Evolutionary conservation across 163 green algal genomes (phyloP).

Genomic region (Volvox carteri): DNA sequence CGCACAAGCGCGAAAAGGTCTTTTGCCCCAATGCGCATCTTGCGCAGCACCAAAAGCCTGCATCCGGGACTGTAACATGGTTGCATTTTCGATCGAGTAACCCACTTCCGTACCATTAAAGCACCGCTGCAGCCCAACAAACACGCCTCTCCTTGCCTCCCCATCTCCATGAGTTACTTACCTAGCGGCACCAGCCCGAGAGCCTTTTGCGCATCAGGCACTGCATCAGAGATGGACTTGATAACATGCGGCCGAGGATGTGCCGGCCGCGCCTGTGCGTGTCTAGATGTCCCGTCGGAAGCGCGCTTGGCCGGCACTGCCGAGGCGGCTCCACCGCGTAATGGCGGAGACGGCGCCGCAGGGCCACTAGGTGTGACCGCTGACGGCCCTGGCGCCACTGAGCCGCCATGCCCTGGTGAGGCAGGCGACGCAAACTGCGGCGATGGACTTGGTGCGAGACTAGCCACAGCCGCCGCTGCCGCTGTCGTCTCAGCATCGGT

Average conservation of each 20-base stretch:
- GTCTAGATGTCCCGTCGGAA: slow-evolving; percentile 7
- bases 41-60: too few relatives aligned
- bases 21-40: too few relatives aligned
- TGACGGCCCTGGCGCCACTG: neutral
- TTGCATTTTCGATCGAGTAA: too few relatives aligned
- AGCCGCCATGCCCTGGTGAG: neutral
- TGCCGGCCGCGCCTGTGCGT: neutral
- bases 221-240: slow-evolving; percentile 41
- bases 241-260: neutral
- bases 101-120: too few relatives aligned
- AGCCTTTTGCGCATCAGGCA: slow-evolving; percentile 45
- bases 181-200: slow-evolving; percentile 44
- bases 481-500: neutral
- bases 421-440: neutral
- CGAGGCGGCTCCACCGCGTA: neutral
- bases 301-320: slow-evolving; percentile 1
- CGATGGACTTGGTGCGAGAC: neutral
- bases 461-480: neutral
- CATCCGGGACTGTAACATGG: too few relatives aligned
- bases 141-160: too few relatives aligned
- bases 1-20: too few relatives aligned
- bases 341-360: neutral
- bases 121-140: too few relatives aligned
- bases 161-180: too few relatives aligned
- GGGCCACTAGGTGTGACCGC: neutral